These are phyloP conservation scores for Artemisia tridentata DNA, from an alignment of 129 eudicot species.

Conservation along the genomic window DNA sequence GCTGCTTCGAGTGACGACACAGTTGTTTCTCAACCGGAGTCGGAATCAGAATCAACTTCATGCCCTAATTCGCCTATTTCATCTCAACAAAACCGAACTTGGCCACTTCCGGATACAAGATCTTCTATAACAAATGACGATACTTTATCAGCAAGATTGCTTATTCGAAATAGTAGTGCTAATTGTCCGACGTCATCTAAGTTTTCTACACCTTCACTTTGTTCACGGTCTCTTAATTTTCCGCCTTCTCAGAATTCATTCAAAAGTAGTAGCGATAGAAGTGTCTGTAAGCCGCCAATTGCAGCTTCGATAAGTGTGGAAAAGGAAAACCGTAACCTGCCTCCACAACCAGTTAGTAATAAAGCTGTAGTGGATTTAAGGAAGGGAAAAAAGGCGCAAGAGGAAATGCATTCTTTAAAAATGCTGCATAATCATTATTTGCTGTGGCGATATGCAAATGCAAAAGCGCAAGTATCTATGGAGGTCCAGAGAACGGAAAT, in stretches of 20 bases:
- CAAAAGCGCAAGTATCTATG: slow-evolving; percentile 68
- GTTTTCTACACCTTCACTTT: slow-evolving; percentile 40
- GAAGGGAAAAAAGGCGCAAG: slow-evolving; percentile 64
- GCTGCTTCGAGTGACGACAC: neutral
- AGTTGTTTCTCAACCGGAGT: slow-evolving; percentile 1
- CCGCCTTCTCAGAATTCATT: slow-evolving; percentile 23
- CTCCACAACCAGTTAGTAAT: slow-evolving; percentile 51
- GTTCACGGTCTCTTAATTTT: slow-evolving; percentile 70
- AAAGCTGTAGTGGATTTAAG: slow-evolving; percentile 40
- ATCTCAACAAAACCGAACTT: slow-evolving; percentile 18
- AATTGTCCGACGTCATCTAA: slow-evolving; percentile 21
- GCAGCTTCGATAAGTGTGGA: slow-evolving; percentile 4
- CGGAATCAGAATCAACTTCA: slow-evolving; percentile 28
- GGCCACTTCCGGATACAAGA: slow-evolving; percentile 35
- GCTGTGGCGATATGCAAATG: slow-evolving; percentile 82
- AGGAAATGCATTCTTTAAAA: slow-evolving; percentile 57
- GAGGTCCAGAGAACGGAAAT: slow-evolving; percentile 48
- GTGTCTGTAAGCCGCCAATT: slow-evolving; percentile 4
- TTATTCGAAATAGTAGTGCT: slow-evolving; percentile 24
- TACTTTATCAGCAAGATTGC: slow-evolving; percentile 35
- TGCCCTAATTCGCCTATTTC: slow-evolving; percentile 59
- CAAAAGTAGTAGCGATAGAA: neutral
- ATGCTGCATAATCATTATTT: slow-evolving; percentile 64
- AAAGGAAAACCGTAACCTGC: slow-evolving; percentile 41
- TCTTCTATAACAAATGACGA: slow-evolving; percentile 51